Base-by-base conservation (phyloP, 345 rosid genomes). In the Linum usitatissimum region DNA sequence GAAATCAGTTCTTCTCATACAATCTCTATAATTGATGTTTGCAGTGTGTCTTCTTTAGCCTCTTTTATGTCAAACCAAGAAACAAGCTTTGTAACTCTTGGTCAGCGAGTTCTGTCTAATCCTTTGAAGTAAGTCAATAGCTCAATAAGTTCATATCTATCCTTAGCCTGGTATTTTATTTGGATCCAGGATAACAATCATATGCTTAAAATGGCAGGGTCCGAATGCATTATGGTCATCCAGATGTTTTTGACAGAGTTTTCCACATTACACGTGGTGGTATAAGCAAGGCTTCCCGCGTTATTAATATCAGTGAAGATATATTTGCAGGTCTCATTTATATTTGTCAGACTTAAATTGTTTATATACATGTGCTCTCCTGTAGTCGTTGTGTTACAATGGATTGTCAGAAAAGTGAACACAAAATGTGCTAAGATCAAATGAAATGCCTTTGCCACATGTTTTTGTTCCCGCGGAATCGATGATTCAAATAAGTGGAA, bases 141-240 rank as follows among this genome's bases (percentile, higher is more conserved):
- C 66, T 59, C 20, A 57, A 38, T 45, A 45, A 45, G 68, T 66
- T 60, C 28, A 57, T 28, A 34, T 4, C 6, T 34, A 30, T 49
- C 57, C 18, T 18, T 34, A 63, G 61, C 58, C 54, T 64, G 49
- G 15, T 57, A 55, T 61, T 48, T 5, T 23, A 56, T 59, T 59
- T 53, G 36, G 64, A 39, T 12, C 57, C 42, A 15, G 23, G 31
- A 53, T 38, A 42, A 72, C 70, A 58, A 61, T 1, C 4, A 36
- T 30, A 34, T 68, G 6, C 53, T 13, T 66, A 19, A 4, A 65
- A 63, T 4, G 65, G 62, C 75, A 92, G 98, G 85, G 89, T 90
- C 61, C 98, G 98, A 21, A 84, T 92, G 97, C 96, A 89, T 79
- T 92, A 92, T 81, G 98, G 98, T 68, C 98, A 92, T 80, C 98